Base-by-base conservation (phyloP, 169 alveolate species). In the Eimeria mitis region DNA sequence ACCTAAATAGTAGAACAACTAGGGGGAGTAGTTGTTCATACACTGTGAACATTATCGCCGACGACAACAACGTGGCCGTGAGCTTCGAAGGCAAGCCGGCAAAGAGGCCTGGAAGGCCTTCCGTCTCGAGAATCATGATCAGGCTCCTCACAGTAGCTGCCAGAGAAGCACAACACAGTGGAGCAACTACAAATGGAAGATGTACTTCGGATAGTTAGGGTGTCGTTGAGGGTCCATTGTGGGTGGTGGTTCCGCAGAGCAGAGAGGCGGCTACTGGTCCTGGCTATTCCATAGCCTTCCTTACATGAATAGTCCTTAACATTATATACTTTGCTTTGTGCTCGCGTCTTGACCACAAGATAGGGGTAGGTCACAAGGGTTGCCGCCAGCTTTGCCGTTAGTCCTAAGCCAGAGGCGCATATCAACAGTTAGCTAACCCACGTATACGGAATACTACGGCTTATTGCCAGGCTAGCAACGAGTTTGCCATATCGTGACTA, bases 341-440 rank as follows among this genome's bases (percentile, higher is more conserved):
- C 96, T 40, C 96, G 92, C n/a, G 96, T 94, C 89, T 94, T 94
- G 89, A 94, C 96, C 34, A 94, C 96, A 19, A 94, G 94, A 37
- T 94, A 94, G 37, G 96, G 96, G 40, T 94, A 94, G 28, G 96
- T 94, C 65, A 84, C 85, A 34, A 85, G 94, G 34, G 96, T 94
- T 9, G 96, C 96, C 34, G 78, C 84, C 89, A 94, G 89, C 94
- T 94, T 94, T 11, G 96, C 96, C 8, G 83, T 14, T 14, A 85
- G 34, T 37, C 96, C 96, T 85, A 89, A 54, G 75, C 47, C 73
- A n/a, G 19, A 16, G 56, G 21, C 47, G 71, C 73, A 52, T 6
- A 54, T 11, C n/a, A 13, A 78, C 37, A 34, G 81, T 40, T 37
- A 42, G 2, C 54, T 37, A 37, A 19, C 21, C 54, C 83, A 40